A percentile compares a stretch with the other conserved stretches of the same genome.
phyloP scores from a whole-genome alignment of 2,329 filamentous ascomycete genomes.

The Xylaria digitata region DNA sequence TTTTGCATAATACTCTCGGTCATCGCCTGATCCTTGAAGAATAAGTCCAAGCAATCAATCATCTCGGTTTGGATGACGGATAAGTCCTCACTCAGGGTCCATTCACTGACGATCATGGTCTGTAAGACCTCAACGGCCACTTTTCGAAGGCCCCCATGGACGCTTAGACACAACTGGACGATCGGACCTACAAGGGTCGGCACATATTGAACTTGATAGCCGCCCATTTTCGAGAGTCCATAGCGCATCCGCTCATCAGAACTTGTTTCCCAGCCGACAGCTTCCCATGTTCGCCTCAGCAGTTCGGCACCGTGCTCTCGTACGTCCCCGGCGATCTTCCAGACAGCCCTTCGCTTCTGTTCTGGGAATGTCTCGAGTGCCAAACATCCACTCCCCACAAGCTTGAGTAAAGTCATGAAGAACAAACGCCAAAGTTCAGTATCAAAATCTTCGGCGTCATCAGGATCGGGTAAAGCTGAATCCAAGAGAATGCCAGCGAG shows the following conservation, averaged over 20 bases:
- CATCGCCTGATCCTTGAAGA: constrained; percentile 89
- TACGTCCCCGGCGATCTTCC: constrained; percentile 98
- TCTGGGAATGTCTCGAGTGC: constrained; percentile 96
- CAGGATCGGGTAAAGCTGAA: constrained; percentile 85
- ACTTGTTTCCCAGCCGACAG: constrained; percentile 94
- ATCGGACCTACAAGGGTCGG: constrained; percentile 91
- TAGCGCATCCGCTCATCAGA: constrained; percentile 82
- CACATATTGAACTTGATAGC: constrained; percentile 98
- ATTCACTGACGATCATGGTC: constrained; percentile 98
- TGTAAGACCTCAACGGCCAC: constrained; percentile 94
- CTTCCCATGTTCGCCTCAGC: constrained; percentile 87
- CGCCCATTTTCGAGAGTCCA: constrained; percentile 85
- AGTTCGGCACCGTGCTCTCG: constrained; percentile 90
- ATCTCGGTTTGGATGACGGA: constrained; percentile 94
- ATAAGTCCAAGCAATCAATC: constrained; percentile 89
- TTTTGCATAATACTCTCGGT: constrained; percentile 93
- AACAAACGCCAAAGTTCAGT: constrained; percentile 95
- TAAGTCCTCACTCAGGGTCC: constrained; percentile 93
- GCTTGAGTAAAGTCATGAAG: constrained; percentile 87
- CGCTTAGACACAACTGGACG: constrained; percentile 92
- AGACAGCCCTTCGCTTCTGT: constrained; percentile 94
- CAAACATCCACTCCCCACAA: constrained; percentile 88
- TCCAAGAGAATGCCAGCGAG: constrained; percentile 83
- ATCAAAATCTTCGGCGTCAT: constrained; percentile 91
- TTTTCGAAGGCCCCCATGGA: constrained; percentile 88